phyloP scores from a whole-genome alignment of 352 stramenopile species.

The Globisporangium yorkense region DNA sequence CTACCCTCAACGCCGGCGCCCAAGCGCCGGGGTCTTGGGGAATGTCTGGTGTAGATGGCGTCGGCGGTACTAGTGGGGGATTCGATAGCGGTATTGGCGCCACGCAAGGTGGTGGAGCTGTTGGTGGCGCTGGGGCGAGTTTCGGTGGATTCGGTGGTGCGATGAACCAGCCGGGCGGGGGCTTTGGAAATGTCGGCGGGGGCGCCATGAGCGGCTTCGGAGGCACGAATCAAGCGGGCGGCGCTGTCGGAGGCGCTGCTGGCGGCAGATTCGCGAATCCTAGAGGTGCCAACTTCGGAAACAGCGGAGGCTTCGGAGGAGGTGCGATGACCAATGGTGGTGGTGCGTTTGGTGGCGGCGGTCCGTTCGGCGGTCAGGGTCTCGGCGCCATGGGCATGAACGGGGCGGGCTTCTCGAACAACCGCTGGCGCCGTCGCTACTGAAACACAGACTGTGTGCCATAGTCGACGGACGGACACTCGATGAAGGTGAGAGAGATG shows the following conservation, averaged over 20 bases:
- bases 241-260: no score
- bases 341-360: neutral
- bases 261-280: neutral
- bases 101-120: neutral
- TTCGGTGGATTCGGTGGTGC: neutral
- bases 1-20: neutral
- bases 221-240: neutral
- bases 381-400: neutral
- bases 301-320: neutral
- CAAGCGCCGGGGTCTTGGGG: neutral
- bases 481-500: neutral
- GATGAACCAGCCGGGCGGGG: no score
- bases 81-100: neutral
- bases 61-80: no score
- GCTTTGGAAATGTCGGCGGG: neutral
- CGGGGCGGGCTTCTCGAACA: neutral
- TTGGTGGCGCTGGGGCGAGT: neutral
- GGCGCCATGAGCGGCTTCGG: neutral
- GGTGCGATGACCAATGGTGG: neutral
- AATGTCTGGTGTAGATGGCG: neutral
- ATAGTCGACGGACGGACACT: neutral
- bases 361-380: neutral
- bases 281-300: neutral
- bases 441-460: neutral
- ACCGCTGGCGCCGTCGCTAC: constrained; percentile 7